These are phyloP conservation scores for Talaromyces sp. DNA, from an alignment of 2,329 filamentous ascomycete genomes.

Conservation along the genomic window DNA sequence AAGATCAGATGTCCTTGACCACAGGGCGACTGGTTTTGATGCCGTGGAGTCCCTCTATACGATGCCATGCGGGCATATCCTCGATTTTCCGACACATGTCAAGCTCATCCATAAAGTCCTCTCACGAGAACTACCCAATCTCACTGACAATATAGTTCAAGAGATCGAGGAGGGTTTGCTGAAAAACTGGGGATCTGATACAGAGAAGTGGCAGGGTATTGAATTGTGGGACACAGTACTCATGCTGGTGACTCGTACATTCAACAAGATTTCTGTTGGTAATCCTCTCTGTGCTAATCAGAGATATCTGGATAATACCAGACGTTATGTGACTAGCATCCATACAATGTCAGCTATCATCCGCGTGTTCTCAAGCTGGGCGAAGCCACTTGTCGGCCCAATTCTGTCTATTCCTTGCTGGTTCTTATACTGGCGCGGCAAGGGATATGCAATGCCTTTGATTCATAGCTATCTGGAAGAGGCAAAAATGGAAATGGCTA, in stretches of 20 bases:
- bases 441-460: background rate
- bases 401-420: background rate
- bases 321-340: background rate
- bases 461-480: conserved; percentile 5
- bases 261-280: background rate
- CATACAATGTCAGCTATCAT: background rate
- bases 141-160: background rate
- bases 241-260: background rate
- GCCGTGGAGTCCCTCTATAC: too few species aligned
- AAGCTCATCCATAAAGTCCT: background rate
- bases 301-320: background rate
- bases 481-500: background rate
- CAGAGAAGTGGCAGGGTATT: background rate
- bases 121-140: background rate
- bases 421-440: background rate
- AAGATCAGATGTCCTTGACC: too few species aligned
- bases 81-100: too few species aligned
- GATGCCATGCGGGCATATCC: too few species aligned
- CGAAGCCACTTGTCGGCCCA: background rate
- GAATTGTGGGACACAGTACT: background rate
- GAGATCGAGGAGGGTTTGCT: background rate
- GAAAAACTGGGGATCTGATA: background rate
- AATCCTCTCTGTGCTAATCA: background rate
- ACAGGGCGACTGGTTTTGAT: too few species aligned
- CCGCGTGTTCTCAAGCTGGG: background rate